Evolutionary conservation across 257 asterid genomes (phyloP).

Genomic region (Nicotiana knightiana): DNA sequence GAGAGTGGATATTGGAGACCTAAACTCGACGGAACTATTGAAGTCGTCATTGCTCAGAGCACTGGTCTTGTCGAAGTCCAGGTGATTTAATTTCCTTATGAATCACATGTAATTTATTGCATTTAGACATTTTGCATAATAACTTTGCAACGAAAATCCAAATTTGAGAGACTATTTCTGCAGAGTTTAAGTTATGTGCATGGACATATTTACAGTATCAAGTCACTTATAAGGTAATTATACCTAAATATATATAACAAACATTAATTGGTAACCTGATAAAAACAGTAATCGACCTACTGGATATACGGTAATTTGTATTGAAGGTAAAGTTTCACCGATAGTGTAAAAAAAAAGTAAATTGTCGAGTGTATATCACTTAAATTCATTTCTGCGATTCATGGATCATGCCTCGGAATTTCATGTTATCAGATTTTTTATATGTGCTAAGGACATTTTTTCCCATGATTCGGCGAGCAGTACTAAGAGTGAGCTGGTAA

Average conservation of each 20-base stretch:
- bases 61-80: conserved; percentile 75
- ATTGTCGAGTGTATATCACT: background rate
- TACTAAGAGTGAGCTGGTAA: background rate
- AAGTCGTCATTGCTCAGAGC: conserved; percentile 75
- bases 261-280: background rate
- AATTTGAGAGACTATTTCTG: background rate
- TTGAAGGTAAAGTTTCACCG: background rate
- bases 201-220: background rate
- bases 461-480: background rate
- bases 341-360: background rate
- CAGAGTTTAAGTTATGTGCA: background rate
- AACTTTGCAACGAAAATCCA: background rate
- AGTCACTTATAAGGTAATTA: background rate
- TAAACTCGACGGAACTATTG: conserved; percentile 55
- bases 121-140: background rate
- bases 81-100: conserved; percentile 13
- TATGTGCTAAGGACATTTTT: background rate
- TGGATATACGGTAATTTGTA: too few species aligned
- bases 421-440: background rate
- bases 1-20: conserved; percentile 75
- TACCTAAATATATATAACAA: background rate
- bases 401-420: background rate
- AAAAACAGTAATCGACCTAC: background rate
- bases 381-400: background rate
- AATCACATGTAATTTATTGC: background rate